phyloP scores from a whole-genome alignment of 2,329 filamentous ascomycete genomes.

The Elsinoe australis region DNA sequence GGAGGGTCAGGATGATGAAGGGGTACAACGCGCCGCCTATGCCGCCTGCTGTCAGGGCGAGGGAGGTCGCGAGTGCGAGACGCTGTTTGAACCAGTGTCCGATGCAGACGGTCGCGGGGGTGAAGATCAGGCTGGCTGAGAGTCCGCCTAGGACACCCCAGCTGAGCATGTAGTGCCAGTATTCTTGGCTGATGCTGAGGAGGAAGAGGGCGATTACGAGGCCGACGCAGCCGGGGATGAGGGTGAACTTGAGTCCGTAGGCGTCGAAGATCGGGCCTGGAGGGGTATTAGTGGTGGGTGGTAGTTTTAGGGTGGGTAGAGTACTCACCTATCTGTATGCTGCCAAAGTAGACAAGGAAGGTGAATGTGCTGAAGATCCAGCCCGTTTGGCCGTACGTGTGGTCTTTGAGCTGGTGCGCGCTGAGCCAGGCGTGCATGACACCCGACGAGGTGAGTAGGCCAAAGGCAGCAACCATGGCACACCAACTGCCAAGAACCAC shows the following conservation, averaged over 20 bases:
- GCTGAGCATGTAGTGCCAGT: slow-evolving; percentile 78
- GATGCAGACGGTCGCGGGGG: slow-evolving; percentile 68
- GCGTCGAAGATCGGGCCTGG: slow-evolving; percentile 86
- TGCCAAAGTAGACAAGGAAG: slow-evolving; percentile 76
- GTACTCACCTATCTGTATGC: slow-evolving; percentile 77
- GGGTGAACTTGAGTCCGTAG: slow-evolving; percentile 67
- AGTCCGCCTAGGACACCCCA: slow-evolving; percentile 70
- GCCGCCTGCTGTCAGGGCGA: slow-evolving; percentile 63
- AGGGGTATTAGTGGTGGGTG: too few relatives aligned
- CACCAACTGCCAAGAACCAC: slow-evolving; percentile 82
- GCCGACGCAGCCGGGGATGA: slow-evolving; percentile 58
- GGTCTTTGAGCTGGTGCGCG: slow-evolving; percentile 60
- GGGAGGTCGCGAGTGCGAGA: slow-evolving; percentile 71
- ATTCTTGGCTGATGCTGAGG: slow-evolving; percentile 64
- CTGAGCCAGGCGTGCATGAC: slow-evolving; percentile 74
- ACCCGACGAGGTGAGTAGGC: slow-evolving; percentile 71
- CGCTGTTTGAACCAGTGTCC: slow-evolving; percentile 74
- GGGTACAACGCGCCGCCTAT: slow-evolving; percentile 44
- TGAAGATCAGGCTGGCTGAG: slow-evolving; percentile 73
- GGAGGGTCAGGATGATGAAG: slow-evolving; percentile 38
- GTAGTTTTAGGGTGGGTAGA: too few relatives aligned
- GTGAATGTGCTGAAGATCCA: slow-evolving; percentile 86
- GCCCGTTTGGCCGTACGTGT: slow-evolving; percentile 63
- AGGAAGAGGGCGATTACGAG: slow-evolving; percentile 58
- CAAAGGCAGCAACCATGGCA: slow-evolving; percentile 66